A percentile compares a stretch with the other conserved stretches of the same genome.
Conservation (phyloP, 2,329 filamentous ascomycete species). For the Ophiostoma triangulosporum region DNA sequence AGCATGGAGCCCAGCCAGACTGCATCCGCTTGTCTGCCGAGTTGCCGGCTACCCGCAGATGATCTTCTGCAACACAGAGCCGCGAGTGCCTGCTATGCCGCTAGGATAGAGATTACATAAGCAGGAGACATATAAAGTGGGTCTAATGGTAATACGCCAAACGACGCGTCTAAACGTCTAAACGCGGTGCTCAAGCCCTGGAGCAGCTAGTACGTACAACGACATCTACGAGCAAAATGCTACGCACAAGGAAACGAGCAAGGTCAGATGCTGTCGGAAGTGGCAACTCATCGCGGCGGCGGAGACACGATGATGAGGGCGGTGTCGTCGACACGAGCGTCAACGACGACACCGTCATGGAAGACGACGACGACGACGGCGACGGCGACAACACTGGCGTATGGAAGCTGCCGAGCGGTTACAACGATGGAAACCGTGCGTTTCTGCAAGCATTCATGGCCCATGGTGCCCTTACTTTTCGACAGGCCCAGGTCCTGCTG, state of each 20-base stretch:
- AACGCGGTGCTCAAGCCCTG: too few species aligned
- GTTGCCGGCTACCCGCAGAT: too few species aligned
- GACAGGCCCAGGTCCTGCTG: conserved; percentile 59
- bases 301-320: background rate
- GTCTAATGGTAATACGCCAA: too few species aligned
- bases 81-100: too few species aligned
- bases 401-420: conserved; percentile 21
- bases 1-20: too few species aligned
- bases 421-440: conserved; percentile 59
- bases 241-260: conserved; percentile 6
- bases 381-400: background rate
- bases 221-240: background rate
- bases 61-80: too few species aligned
- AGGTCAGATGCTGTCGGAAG: background rate
- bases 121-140: too few species aligned
- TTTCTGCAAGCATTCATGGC: conserved; percentile 84
- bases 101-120: too few species aligned
- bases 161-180: too few species aligned
- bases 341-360: background rate
- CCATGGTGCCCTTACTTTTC: conserved; percentile 61
- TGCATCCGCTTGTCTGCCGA: too few species aligned
- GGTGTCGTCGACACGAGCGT: background rate
- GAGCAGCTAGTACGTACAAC: too few species aligned
- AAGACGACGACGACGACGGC: background rate
- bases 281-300: background rate